A percentile compares a stretch with the other conserved stretches of the same genome.
Evolutionary conservation across 2,329 filamentous ascomycete species (phyloP).

Genomic region (Mariannaea sp.): DNA sequence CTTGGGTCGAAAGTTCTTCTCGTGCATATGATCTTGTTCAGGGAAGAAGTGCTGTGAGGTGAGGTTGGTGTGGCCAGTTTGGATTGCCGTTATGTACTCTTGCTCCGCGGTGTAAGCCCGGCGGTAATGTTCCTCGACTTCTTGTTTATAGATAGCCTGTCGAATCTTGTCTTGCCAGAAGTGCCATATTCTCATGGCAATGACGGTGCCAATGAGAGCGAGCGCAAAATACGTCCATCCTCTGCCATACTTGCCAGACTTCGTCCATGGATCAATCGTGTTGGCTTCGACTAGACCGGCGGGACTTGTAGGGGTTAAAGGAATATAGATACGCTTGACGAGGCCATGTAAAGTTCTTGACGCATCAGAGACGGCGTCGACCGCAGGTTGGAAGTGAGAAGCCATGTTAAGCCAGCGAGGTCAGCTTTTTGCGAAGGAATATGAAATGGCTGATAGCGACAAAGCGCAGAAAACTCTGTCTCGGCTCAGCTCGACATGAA

Average conservation of each 20-base stretch:
- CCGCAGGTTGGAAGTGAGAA: constrained; percentile 40
- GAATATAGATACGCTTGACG: constrained; percentile 63
- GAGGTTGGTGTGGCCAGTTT: constrained; percentile 56
- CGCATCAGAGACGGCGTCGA: constrained; percentile 43
- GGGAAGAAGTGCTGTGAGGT: constrained; percentile 76
- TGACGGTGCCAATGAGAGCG: constrained; percentile 68
- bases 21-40: constrained; percentile 58
- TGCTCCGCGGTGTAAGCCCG: constrained; percentile 57
- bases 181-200: constrained; percentile 78
- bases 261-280: constrained; percentile 75
- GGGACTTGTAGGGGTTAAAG: constrained; percentile 62
- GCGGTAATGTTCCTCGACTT: constrained; percentile 69
- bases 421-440: constrained; percentile 26
- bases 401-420: constrained; percentile 48
- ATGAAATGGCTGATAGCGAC: constrained; percentile 29
- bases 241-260: constrained; percentile 83
- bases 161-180: constrained; percentile 93
- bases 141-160: constrained; percentile 85
- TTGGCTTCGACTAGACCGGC: constrained; percentile 66
- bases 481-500: constrained; percentile 39
- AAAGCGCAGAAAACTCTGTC: constrained; percentile 29
- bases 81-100: constrained; percentile 51
- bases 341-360: constrained; percentile 46
- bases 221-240: constrained; percentile 90
- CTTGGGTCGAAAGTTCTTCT: constrained; percentile 63